Evolutionary conservation across 78 protist species (phyloP), one percentile per base, ranked within the genome.

Genomic region (Dictyostelium purpureum): DNA sequence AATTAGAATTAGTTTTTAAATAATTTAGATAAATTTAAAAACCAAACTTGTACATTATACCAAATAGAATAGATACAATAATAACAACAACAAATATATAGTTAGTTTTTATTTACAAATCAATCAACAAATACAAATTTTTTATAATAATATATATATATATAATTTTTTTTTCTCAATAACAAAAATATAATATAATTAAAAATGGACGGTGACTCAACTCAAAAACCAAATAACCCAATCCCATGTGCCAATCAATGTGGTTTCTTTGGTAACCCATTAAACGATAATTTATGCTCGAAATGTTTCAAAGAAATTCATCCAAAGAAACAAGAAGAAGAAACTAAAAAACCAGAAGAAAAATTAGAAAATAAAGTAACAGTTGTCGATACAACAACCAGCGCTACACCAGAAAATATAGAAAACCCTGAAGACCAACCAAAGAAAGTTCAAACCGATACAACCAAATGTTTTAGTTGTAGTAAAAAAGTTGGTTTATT

Each of bases 401-500:
- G 35, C 6, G 47, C 47, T 16, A 31, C 37, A 45, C 63, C 54
- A 28, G 71, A 9, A 31, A 24, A 63, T 1, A 19, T 26, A 18
- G 71, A 31, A 33, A 21, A 7, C 18, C 42, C 37, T 31, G 47
- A 21, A 42, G 31, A 42, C n/a, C 37, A 35, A 24, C 7, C 31
- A 4, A 88, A 88, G 40, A 88, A 88, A 79, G 77, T 77, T 38
- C 94, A 88, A 43, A 26, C 69, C 19, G 94, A 88, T 45, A 88
- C 87, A 7, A 77, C 94, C 18, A 81, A 87, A 19, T 95, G 97
- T 79, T 79, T 66, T 79, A 56, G 71, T 35, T 96, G 97, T 79
- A 54, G 54, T 79, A 93, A 93, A 94, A 82, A 87, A 40, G 91
- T 96, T 70, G 97, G 97, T 28, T 67, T 96, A 11, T 73, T 91